Conservation (phyloP, 345 rosid species). For the Euclidium syriacum region DNA sequence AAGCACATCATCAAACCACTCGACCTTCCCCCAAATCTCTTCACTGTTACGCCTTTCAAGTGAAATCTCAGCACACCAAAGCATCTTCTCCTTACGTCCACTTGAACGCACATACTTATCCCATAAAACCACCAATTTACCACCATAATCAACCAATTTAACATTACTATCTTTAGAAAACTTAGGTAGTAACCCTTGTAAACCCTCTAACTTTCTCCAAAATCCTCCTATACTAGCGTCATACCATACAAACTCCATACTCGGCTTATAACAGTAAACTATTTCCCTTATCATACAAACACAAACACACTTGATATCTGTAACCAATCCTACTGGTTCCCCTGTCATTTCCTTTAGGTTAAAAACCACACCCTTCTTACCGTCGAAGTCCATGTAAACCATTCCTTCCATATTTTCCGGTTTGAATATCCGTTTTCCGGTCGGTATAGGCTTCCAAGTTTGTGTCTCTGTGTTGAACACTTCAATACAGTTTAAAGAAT, state of each 20-base stretch:
- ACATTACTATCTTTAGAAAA: constrained; percentile 56
- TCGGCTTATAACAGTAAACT: no score
- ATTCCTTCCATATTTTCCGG: no score
- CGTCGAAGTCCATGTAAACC: background rate
- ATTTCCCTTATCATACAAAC: constrained; percentile 50
- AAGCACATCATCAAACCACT: constrained; percentile 50
- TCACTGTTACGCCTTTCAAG: constrained; percentile 37
- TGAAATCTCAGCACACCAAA: constrained; percentile 61
- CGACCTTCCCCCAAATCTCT: constrained; percentile 47
- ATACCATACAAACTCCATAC: no score
- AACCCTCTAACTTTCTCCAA: constrained; percentile 55
- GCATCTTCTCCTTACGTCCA: constrained; percentile 32
- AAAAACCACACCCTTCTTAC: constrained; percentile 40
- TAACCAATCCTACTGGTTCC: constrained; percentile 45
- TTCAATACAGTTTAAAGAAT: no score
- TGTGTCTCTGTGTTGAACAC: no score
- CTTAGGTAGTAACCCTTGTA: constrained; percentile 49
- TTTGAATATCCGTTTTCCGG: background rate
- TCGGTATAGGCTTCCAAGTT: no score
- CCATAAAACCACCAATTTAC: constrained; percentile 69
- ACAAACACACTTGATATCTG: no score
- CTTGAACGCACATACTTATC: constrained; percentile 29
- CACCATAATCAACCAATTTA: constrained; percentile 31
- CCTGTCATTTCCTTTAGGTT: constrained; percentile 37
- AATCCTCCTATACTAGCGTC: no score